Percentiles rank a stretch among this genome's conserved stretches.
Conservation (phyloP, 768 basidiomycete genomes). For the Psilocybe subaeruginosa region DNA sequence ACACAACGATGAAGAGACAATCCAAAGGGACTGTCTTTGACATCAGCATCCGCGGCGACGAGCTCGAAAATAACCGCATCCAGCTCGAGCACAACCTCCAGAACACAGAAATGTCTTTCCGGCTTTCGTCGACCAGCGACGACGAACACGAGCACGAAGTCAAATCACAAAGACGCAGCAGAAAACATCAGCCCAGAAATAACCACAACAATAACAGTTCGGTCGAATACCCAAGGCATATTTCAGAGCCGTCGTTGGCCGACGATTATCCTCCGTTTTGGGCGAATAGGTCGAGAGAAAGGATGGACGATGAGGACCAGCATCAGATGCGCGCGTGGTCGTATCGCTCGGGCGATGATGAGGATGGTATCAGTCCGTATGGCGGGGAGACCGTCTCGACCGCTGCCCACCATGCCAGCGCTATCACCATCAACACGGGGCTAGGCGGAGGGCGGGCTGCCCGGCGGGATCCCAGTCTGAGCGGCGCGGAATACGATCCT, state of each 20-base stretch:
- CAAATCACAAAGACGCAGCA: conserved; percentile 7
- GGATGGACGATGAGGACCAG: conserved; percentile 55
- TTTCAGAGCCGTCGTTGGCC: conserved; percentile 58
- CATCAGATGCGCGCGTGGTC: conserved; percentile 59
- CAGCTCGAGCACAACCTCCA: conserved; percentile 80
- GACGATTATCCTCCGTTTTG: conserved; percentile 60
- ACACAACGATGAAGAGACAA: conserved; percentile 37
- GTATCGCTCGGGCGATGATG: conserved; percentile 57
- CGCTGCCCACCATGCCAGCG: conserved; percentile 88
- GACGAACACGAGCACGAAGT: conserved; percentile 24
- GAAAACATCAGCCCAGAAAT: conserved; percentile 15
- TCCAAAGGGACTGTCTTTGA: conserved; percentile 37
- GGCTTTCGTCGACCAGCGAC: conserved; percentile 53
- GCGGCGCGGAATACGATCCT: conserved; percentile 85
- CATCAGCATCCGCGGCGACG: conserved; percentile 65
- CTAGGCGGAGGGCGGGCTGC: conserved; percentile 59
- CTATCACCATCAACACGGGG: conserved; percentile 84
- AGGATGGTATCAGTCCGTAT: conserved; percentile 70
- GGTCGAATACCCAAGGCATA: conserved; percentile 76
- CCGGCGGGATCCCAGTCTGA: conserved; percentile 60
- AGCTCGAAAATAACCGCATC: conserved; percentile 75
- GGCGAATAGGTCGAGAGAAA: conserved; percentile 56
- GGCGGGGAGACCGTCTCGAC: conserved; percentile 78
- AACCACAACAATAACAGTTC: conserved; percentile 38
- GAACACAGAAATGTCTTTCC: conserved; percentile 71